Evolutionary conservation across 2,329 filamentous ascomycete species (phyloP), one percentile per base, ranked within the genome.

Genomic region (Cladosporium oxysporum): DNA sequence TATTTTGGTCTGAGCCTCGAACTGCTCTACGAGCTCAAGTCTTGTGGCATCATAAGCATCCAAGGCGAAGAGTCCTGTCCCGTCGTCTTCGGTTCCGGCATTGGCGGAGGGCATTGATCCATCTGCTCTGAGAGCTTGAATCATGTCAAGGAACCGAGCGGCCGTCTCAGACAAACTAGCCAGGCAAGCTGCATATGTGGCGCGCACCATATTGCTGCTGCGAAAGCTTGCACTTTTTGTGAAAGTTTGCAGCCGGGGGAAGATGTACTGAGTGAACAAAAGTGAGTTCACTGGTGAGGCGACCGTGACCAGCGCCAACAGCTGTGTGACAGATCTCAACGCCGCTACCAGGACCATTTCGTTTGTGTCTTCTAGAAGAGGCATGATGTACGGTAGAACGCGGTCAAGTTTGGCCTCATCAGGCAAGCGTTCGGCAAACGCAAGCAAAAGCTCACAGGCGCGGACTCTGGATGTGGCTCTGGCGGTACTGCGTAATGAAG

Each of bases 381-480:
- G 87, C 80, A 97, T 91, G 41, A 98, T 82, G 75, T 97, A 97
- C 1, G 95, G 95, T 59, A 99, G 81, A 28, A 98, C 91, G 59
- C 95, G 88, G 77, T 99, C 96, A 58, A 99, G 83, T 77, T 97
- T 98, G 3, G 93, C 93, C 79, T 99, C 95, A 76, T 99, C 96
- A 0, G 94, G 96, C 28, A 98, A 79, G 66, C 91, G 86, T 79
- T 98, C 93, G 0, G 93, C 89, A 76, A 99, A 97, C 2, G 94
- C 94, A 59, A 99, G 81, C 58, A 99, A 84, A 49, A 99, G 84
- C 76, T 99, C 95, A 74, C 95, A 96, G 1, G 92, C 95, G 71
- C 92, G 89, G 50, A 97, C 84, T 71, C 92, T 90, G 29, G 94
- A 92, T n/a, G 92, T 90, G 3, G 93, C 88, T 71, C 94, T 89